Evolutionary conservation across 2,329 filamentous ascomycete genomes (phyloP).

Genomic region (Xylaria sp.): DNA sequence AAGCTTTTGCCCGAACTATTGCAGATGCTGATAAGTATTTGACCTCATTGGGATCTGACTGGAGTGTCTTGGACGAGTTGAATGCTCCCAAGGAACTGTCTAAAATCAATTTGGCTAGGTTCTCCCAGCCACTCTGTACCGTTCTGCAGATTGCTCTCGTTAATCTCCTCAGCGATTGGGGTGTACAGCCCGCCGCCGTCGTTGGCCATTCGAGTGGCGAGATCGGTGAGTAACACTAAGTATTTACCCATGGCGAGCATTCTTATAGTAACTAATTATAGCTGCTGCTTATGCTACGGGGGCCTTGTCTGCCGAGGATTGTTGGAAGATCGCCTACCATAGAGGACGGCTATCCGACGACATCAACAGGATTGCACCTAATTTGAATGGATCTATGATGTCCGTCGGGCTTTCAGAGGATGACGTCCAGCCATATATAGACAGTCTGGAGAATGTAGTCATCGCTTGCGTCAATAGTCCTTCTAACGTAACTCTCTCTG

Average conservation of each 20-base stretch:
- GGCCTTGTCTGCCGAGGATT: neutral
- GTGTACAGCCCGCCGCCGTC: slow-evolving; percentile 3
- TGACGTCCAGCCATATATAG: neutral
- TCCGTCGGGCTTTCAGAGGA: slow-evolving; percentile 10
- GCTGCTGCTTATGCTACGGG: slow-evolving; percentile 20
- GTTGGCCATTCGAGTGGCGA: slow-evolving; percentile 23
- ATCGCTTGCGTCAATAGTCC: slow-evolving; percentile 51
- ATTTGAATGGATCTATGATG: slow-evolving; percentile 14
- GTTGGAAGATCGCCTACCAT: slow-evolving; percentile 13
- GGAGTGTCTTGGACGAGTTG: slow-evolving; percentile 4
- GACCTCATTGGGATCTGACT: slow-evolving; percentile 7
- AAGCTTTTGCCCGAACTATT: neutral
- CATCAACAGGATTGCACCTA: slow-evolving; percentile 1
- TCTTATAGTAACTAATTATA: neutral
- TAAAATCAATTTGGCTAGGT: slow-evolving; percentile 8
- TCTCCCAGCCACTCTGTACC: slow-evolving; percentile 19
- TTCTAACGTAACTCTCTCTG: slow-evolving; percentile 50
- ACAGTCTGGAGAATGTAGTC: slow-evolving; percentile 25
- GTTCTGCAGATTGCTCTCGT: slow-evolving; percentile 19
- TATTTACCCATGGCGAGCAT: neutral
- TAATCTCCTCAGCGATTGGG: slow-evolving; percentile 6
- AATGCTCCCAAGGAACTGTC: slow-evolving; percentile 3
- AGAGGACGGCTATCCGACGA: slow-evolving; percentile 12
- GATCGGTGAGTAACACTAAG: slow-evolving; percentile 10
- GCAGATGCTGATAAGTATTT: slow-evolving; percentile 8